Base-by-base conservation (phyloP, 2,329 filamentous ascomycete species). In the Fusarium buharicum region DNA sequence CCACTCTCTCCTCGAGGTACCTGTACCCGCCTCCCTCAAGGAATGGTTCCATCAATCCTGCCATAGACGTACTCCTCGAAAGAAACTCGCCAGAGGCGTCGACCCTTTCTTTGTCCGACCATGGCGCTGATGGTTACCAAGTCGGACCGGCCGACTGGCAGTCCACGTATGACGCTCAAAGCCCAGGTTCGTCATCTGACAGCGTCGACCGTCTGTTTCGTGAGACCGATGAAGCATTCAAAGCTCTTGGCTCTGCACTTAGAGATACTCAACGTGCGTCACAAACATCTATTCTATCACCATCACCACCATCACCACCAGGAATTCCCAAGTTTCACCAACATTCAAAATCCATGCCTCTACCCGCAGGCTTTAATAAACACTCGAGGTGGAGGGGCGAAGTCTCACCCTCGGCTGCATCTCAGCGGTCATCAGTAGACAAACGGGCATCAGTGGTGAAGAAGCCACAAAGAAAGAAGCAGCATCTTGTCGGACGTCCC, bases 211-310 rank as follows among this genome's bases (percentile, higher is more conserved):
- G 79, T 59, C 75, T 85, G 59, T 81, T 83, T 41, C 73, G 75
- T 58, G 78, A 84, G 65, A 79, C 81, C 4, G 81, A 85, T 57
- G 76, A 80, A 53, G 81, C 82, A 24, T 84, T 84, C 70, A 76
- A 78, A 68, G 76, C 77, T 12, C 77, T 81, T 20, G 78, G 76
- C 3, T 73, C 70, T 46, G 76, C 77, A 16, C 70, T 84, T 34
- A 73, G 73, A 31, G 75, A 81, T 48, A 74, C 76, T 16, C 50
- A 44, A 22, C 64, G 51, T 43, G 48, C 49, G 18, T 67, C 66
- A 2, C 67, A 61, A 27, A 12, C 34, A n/a, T 62, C 56, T 16
- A 59, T 65, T 28, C 36, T 59, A 12, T 7, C 41, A 28, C 55
- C 54, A 18, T 51, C 44, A 24, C 50, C 68, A 20, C 59, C 60